Percentiles rank a stretch among this genome's conserved stretches.
Evolutionary conservation across 257 asterid species (phyloP).

Genomic region (Solanum pimpinellifolium): DNA sequence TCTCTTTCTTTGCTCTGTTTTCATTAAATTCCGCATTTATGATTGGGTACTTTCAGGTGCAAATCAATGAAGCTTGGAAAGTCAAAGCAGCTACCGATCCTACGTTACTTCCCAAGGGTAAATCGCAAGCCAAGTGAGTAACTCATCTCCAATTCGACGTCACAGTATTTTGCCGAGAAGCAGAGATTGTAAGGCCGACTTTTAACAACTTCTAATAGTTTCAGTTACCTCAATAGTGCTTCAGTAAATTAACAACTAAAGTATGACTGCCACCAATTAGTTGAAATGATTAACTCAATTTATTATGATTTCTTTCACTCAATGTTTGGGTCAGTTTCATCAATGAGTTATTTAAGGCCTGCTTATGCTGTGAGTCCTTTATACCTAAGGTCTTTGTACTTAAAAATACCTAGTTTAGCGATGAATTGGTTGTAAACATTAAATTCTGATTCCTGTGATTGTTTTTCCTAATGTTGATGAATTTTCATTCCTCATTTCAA

Average conservation of each 20-base stretch:
- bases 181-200: not conserved
- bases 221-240: not conserved
- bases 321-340: not conserved
- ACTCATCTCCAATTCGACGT: not conserved
- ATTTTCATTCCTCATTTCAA: not conserved
- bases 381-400: not conserved
- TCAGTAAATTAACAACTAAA: not conserved
- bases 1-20: not conserved
- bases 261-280: not conserved
- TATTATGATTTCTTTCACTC: not conserved
- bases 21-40: not conserved
- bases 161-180: not conserved
- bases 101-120: constrained; percentile 57
- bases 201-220: not conserved
- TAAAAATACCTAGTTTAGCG: not conserved
- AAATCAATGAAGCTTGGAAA: constrained; percentile 90
- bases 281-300: not conserved
- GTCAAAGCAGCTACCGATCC: constrained; percentile 54
- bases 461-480: not conserved
- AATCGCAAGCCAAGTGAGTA: constrained; percentile 71
- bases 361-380: not conserved
- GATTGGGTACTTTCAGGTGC: constrained; percentile 38
- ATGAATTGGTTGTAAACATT: not conserved
- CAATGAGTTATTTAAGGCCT: not conserved
- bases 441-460: not conserved